Base-by-base conservation (phyloP, 805 yeast species). In the Candida vaughaniae region DNA sequence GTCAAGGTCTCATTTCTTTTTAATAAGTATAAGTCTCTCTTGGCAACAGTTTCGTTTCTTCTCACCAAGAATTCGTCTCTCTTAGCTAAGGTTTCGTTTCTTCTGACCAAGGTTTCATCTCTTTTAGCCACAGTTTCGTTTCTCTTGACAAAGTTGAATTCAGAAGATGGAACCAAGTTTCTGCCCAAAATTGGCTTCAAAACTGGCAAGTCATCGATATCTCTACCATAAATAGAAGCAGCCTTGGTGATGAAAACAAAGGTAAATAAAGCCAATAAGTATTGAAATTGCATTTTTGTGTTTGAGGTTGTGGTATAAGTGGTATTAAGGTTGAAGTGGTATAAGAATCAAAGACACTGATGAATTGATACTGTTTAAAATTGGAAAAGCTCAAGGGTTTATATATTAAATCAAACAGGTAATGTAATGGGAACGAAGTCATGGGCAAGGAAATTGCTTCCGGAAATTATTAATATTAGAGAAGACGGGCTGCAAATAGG, bases 251-350 rank as follows among this genome's bases (percentile, higher is more conserved):
- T 12, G 9, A 25, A 17, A 10, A 34, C 19, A 17, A 29, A 25
- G 5, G 39, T 16, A n/a, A 40, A 35, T 11, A 35, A 22, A 16
- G 35, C 16, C 10, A 33, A 14, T 18, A 40, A 19, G 12, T 15
- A n/a, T 25, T 33, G 22, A 10, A 39, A 25, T 39, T 39, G 38
- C 42, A 39, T 38, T 20, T 12, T 5, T 23, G 9, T n/a, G n/a
- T n/a, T n/a, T n/a, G n/a, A n/a, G n/a, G n/a, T n/a, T n/a, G n/a
- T n/a, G 23, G 27, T 17, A 20, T 20, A 7, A 20, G 6, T 20
- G 23, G 23, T 7, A 20, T 20, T 20, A 20, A 20, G n/a, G n/a
- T n/a, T n/a, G n/a, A n/a, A n/a, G n/a, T n/a, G n/a, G n/a, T n/a
- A n/a, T n/a, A n/a, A n/a, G n/a, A n/a, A n/a, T n/a, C n/a, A n/a